Evolutionary conservation across 306 rosid genomes (phyloP), one percentile per base, ranked within the genome.

Genomic region (Cyclanthera cordifolia): DNA sequence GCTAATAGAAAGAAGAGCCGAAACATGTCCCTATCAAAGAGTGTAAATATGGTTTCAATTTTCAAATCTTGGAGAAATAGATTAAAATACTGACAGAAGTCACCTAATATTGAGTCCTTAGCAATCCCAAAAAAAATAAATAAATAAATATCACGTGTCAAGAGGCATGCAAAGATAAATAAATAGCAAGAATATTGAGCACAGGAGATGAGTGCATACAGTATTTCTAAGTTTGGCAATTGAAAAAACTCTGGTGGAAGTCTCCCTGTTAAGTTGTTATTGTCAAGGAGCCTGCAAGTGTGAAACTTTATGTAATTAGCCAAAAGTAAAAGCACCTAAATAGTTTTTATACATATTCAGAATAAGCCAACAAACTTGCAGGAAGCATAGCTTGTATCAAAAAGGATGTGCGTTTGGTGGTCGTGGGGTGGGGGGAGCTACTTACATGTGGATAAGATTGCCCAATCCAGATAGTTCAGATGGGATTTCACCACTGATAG

Each of bases 211-310:
- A 17, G 20, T 47, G 15, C 88, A 56, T 84, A 84, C 88, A 84
- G 75, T 72, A 84, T 90, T 34, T 48, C 72, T 53, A 94, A 77
- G 3, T 0, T 75, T 21, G 90, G 91, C 75, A 86, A 41, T 8
- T 77, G 3, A 12, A 76, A 88, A 24, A 94, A 77, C 75, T 82
- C 79, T 0, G 75, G 63, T 2, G 99, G 99, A 66, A 94, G 96
- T 76, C 23, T 56, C 79, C 99, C 99, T 16, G 97, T 54, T 80
- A 94, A 73, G 14, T 94, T 90, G 87, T 94, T 94, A 59, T 88
- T 86, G 80, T 94, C 99, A 20, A 94, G 89, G 74, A 94, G 96
- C 81, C 99, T 94, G 96, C 92, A 82, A 61, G 63, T 19, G 73
- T 51, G 46, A 61, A 10, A 58, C 43, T 32, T 34, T 24, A 47